These are phyloP conservation scores for Fusarium bulbicola DNA, from an alignment of 2,329 filamentous ascomycete species.

Conservation along the genomic window DNA sequence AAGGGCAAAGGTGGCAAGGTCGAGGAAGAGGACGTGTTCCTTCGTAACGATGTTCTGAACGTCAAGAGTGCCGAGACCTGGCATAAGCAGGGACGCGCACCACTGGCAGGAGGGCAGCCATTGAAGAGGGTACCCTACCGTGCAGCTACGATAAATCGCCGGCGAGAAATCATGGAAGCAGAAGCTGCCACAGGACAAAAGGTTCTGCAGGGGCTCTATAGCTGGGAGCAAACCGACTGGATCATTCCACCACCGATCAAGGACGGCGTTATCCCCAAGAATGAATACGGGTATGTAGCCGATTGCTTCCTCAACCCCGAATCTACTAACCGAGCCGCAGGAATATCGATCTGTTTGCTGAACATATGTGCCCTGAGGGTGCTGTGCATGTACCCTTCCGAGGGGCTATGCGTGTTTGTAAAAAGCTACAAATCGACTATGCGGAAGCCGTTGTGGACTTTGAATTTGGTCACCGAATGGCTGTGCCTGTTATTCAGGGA, in stretches of 20 bases:
- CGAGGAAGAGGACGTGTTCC: constrained; percentile 83
- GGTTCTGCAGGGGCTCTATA: constrained; percentile 86
- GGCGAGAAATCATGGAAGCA: constrained; percentile 87
- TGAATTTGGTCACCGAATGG: constrained; percentile 94
- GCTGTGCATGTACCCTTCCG: constrained; percentile 85
- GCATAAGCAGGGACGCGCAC: constrained; percentile 93
- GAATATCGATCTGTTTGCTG: constrained; percentile 95
- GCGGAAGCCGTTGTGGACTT: constrained; percentile 97
- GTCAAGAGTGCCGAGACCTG: constrained; percentile 96
- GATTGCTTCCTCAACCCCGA: not conserved
- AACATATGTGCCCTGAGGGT: constrained; percentile 88
- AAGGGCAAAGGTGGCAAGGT: constrained; percentile 77
- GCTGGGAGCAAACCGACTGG: constrained; percentile 88
- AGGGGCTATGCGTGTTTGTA: constrained; percentile 82
- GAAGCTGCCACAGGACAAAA: constrained; percentile 83
- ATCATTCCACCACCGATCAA: constrained; percentile 90
- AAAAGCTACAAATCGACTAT: constrained; percentile 84
- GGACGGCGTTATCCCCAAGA: constrained; percentile 90
- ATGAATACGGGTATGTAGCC: constrained; percentile 74
- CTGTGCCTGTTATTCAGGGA: constrained; percentile 89
- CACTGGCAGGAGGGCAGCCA: constrained; percentile 74
- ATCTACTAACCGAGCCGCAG: constrained; percentile 42
- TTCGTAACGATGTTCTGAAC: constrained; percentile 78
- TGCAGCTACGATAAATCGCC: constrained; percentile 86
- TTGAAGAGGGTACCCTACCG: constrained; percentile 90